Percentiles rank a stretch among this genome's conserved stretches.
These are phyloP conservation scores for Yarrowia keelungensis DNA, from an alignment of 805 yeast genomes.

Conservation along the genomic window DNA sequence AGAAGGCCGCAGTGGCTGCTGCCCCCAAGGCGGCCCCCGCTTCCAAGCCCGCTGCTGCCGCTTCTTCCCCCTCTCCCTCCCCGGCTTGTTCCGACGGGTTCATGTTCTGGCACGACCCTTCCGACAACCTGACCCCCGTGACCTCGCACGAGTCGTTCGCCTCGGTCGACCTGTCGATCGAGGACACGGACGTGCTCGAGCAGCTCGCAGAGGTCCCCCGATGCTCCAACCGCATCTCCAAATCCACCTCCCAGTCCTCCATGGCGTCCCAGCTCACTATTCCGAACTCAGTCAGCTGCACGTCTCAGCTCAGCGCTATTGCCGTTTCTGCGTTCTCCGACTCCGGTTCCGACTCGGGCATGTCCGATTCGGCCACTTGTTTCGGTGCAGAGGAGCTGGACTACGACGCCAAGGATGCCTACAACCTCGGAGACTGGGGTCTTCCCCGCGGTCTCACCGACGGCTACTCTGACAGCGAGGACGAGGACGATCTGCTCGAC, in stretches of 20 bases:
- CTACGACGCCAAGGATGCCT: slow-evolving; percentile 34
- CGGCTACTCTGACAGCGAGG: slow-evolving; percentile 38
- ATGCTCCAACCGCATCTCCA: slow-evolving; percentile 35
- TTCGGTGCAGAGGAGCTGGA: slow-evolving; percentile 36
- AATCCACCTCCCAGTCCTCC: slow-evolving; percentile 34
- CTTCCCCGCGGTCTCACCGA: slow-evolving; percentile 30
- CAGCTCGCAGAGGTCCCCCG: slow-evolving; percentile 37
- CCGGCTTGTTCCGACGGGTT: slow-evolving; percentile 34
- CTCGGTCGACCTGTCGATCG: slow-evolving; percentile 19
- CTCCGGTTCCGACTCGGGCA: slow-evolving; percentile 40
- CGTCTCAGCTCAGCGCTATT: slow-evolving; percentile 39
- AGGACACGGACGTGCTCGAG: slow-evolving; percentile 26
- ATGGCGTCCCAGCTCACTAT: slow-evolving; percentile 38
- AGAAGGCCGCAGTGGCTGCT: not conserved
- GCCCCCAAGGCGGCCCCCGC: not conserved
- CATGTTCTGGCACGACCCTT: slow-evolving; percentile 39
- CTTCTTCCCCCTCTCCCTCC: slow-evolving; percentile 28
- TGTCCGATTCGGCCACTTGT: slow-evolving; percentile 40
- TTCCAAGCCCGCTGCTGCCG: not conserved
- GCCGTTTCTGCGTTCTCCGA: slow-evolving; percentile 39
- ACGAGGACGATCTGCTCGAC: slow-evolving; percentile 38
- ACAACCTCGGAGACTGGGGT: slow-evolving; percentile 38
- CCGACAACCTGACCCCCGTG: slow-evolving; percentile 34
- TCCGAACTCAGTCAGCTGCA: slow-evolving; percentile 38
- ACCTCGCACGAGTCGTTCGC: slow-evolving; percentile 32